These are phyloP conservation scores for Lactifluus echinatus DNA, from an alignment of 768 basidiomycete species.

Conservation along the genomic window DNA sequence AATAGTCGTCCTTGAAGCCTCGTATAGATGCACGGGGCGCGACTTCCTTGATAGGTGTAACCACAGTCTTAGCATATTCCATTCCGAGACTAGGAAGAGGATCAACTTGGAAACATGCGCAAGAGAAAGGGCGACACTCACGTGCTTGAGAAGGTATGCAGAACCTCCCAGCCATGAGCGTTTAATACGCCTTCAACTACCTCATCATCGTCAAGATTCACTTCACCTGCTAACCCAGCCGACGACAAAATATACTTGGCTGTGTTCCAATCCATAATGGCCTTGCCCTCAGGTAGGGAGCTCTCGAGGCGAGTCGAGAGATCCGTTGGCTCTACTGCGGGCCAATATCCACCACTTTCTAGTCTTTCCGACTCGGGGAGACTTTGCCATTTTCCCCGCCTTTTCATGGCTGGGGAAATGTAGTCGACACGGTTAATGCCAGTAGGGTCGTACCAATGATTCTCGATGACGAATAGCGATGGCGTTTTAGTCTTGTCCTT, in stretches of 20 bases:
- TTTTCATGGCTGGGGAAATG: slow-evolving; percentile 28
- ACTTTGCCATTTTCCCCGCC: slow-evolving; percentile 27
- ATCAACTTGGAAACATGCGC: not conserved
- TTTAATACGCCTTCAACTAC: slow-evolving; percentile 28
- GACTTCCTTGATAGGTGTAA: slow-evolving; percentile 31
- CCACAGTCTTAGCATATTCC: slow-evolving; percentile 37
- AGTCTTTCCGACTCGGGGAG: slow-evolving; percentile 15
- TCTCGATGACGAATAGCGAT: slow-evolving; percentile 31
- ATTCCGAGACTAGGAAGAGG: slow-evolving; percentile 29
- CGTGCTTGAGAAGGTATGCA: slow-evolving; percentile 35
- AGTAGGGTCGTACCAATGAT: slow-evolving; percentile 34
- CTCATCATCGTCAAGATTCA: slow-evolving; percentile 22
- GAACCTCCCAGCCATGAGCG: slow-evolving; percentile 33
- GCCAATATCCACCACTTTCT: slow-evolving; percentile 16
- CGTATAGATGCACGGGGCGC: slow-evolving; percentile 30
- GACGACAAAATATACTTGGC: not conserved
- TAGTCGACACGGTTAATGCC: slow-evolving; percentile 32
- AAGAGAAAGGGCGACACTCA: slow-evolving; percentile 24
- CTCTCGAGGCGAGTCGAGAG: not conserved
- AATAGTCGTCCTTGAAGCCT: slow-evolving; percentile 35
- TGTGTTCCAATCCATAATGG: slow-evolving; percentile 1
- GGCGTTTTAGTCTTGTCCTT: slow-evolving; percentile 19
- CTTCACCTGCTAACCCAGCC: not conserved
- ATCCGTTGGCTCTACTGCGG: not conserved
- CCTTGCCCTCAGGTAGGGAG: not conserved